Base-by-base conservation (phyloP, 176 grass and related monocot genomes). In the Saccharum spontaneum region DNA sequence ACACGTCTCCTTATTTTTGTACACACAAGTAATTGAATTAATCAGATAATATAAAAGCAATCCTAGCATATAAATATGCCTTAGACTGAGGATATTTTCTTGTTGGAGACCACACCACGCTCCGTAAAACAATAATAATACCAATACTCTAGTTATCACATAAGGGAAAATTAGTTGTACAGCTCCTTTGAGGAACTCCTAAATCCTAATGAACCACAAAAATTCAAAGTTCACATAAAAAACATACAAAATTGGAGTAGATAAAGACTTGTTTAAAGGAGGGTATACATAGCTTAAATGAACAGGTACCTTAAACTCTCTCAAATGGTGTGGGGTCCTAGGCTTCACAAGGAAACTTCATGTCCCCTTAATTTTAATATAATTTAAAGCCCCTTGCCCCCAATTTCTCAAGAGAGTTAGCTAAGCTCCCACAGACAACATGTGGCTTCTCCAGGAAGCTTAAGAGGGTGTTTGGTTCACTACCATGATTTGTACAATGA, bases 31-130 rank as follows among this genome's bases (percentile, higher is more conserved):
- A 68, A 26, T 10, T 18, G 16, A 39, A 67, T 66, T 67, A 77
- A 82, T 70, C 36, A 59, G 24, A 60, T 69, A 40, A 24, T 81
- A 41, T 26, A 88, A 59, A 66, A 34, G 26, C 4, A 55, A n/a
- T 66, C 24, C 44, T 79, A 59, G 54, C 8, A 71, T 34, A 88
- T 83, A 61, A 82, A 82, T 38, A 48, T 10, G 23, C 18, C 34
- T 73, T 44, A 43, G 15, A 79, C 15, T 65, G 23, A 79, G 54
- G 49, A 84, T 75, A 46, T 66, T 72, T 72, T 30, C 41, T 44
- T 55, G 12, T 40, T 50, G 67, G 64, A 63, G 77, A 55, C 12
- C 8, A 67, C 57, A 20, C 24, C 52, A 46, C 13, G 31, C 17
- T 87, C 24, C 12, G 0, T 18, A 69, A 74, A 66, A 43, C 8